Evolutionary conservation across 2,329 filamentous ascomycete species (phyloP), one percentile per base, ranked within the genome.

Genomic region (Tothia fuscella): DNA sequence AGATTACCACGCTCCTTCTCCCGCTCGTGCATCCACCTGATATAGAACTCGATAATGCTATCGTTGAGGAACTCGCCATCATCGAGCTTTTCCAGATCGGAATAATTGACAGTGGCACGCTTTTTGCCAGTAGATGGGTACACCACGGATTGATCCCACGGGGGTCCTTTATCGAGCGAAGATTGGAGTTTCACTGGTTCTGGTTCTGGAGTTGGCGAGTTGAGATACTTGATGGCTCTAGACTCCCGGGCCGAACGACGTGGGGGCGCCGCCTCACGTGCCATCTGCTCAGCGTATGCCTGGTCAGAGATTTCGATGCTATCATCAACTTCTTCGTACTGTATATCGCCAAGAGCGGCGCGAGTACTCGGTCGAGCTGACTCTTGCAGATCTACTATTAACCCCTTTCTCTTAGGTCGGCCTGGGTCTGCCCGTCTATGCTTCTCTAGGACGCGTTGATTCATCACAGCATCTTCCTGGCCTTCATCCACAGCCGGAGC

Each of bases 31-130:
- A 56, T 49, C 32, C 47, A 57, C 45, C 81, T 78, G 42, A 94
- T 68, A 55, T 93, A 94, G 56, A 95, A 95, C 38, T 76, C 78
- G 50, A 98, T 82, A 21, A 98, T 65, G 53, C 86, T 94, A 63
- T 98, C 91, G 55, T 98, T 98, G 32, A 98, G 63, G 45, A 82
- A 93, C 50, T 94, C 75, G 10, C 79, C 83, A 48, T 93, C 83
- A 46, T 93, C 80, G 3, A 98, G 71, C 31, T 85, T 72, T 16
- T 70, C 63, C 25, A 96, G 77, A 53, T 91, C 85, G n/a, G 72
- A 66, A 46, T 72, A 76, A 43, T 83, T 74, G 1, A 91, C 76
- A 1, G 71, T 76, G 1, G 79, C 75, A 46, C 77, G 71, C 38
- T 74, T 72, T 41, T 70, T 73, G 3, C 76, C 75, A 20, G 61